phyloP scores from a whole-genome alignment of 2,329 filamentous ascomycete genomes.

The Anthostomella pinea region DNA sequence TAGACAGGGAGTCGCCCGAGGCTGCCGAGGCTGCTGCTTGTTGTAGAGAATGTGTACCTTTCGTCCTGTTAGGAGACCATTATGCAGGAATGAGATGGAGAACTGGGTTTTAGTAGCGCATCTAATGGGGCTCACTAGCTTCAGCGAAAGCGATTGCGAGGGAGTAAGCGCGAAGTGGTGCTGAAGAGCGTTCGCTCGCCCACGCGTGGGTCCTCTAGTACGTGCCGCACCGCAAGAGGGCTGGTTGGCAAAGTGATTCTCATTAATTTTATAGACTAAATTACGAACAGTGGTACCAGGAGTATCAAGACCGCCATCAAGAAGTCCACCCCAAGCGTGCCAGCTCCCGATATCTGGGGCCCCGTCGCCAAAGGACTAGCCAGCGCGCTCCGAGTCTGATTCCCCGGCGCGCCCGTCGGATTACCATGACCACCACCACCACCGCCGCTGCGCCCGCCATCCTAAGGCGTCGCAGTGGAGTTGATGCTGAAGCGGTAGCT shows the following conservation, averaged over 20 bases:
- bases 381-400: not conserved
- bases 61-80: no score
- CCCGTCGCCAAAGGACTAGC: not conserved
- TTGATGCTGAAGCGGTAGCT: constrained; percentile 59
- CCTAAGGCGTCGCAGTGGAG: constrained; percentile 27
- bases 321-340: not conserved
- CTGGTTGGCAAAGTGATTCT: constrained; percentile 7
- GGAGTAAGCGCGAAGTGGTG: no score
- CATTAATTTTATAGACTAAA: constrained; percentile 9
- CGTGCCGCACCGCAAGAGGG: no score
- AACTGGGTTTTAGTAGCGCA: no score
- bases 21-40: no score
- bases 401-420: not conserved
- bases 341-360: not conserved
- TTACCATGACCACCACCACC: constrained; percentile 4
- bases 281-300: constrained; percentile 5
- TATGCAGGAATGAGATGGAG: no score
- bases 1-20: no score
- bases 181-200: no score
- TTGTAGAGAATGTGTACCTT: no score
- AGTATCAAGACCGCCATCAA: constrained; percentile 1
- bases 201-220: no score
- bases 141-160: no score
- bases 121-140: no score
- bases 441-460: constrained; percentile 5